phyloP scores from a whole-genome alignment of 805 yeast species.

The Grigorovia jiainica region DNA sequence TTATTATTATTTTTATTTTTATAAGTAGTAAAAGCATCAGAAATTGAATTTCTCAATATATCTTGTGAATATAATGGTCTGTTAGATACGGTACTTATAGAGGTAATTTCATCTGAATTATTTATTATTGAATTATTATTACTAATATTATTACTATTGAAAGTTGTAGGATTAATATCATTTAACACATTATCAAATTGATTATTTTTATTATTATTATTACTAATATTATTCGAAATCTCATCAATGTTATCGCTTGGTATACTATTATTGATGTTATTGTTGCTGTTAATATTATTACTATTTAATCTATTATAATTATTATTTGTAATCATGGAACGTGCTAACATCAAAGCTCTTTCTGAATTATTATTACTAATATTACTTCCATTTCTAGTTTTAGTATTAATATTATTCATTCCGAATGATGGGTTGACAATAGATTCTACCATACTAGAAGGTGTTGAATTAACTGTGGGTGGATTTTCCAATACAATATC shows the following conservation, averaged over 20 bases:
- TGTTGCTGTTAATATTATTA: background rate
- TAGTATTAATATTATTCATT: too few species aligned
- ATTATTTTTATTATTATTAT: background rate
- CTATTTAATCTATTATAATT: background rate
- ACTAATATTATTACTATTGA: background rate
- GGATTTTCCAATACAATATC: background rate
- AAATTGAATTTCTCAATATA: constrained; percentile 2
- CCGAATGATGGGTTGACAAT: constrained; percentile 23
- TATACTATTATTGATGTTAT: too few species aligned
- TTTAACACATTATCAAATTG: background rate
- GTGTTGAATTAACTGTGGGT: background rate
- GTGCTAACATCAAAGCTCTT: constrained; percentile 2
- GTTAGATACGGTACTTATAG: background rate
- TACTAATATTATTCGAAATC: too few species aligned
- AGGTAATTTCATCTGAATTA: background rate
- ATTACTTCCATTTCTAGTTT: background rate
- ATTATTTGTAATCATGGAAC: background rate
- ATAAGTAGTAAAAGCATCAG: background rate
- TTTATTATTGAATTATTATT: too few species aligned
- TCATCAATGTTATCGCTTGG: too few species aligned
- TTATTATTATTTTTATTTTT: background rate
- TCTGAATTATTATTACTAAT: background rate
- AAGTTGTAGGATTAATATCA: background rate
- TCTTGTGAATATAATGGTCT: constrained; percentile 3
- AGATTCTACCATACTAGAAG: constrained; percentile 19